Conservation (phyloP, 2,329 filamentous ascomycete genomes). For the Pseudopyrenochaeta lycopersici region DNA sequence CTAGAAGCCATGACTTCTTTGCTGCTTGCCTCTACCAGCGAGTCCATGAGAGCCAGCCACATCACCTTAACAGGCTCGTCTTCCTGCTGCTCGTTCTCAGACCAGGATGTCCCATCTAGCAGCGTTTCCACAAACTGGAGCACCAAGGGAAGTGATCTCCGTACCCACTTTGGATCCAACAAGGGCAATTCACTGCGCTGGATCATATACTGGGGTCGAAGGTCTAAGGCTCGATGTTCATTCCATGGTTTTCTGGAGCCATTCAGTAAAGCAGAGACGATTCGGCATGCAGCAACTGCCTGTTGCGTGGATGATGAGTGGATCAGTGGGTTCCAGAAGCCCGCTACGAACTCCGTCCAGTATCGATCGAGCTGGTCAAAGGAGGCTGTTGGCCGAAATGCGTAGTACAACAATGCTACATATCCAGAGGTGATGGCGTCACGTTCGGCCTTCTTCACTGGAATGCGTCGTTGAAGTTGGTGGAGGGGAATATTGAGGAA, state of each 20-base stretch:
- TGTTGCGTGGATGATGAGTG: conserved; percentile 28
- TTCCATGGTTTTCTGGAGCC: conserved; percentile 72
- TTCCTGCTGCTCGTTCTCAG: conserved; percentile 39
- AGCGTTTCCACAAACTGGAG: conserved; percentile 68
- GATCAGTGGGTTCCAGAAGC: conserved; percentile 62
- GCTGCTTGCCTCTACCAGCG: conserved; percentile 72
- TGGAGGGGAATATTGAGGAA: conserved; percentile 36
- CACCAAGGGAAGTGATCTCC: conserved; percentile 73
- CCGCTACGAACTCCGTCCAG: conserved; percentile 79
- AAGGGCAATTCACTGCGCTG: conserved; percentile 78
- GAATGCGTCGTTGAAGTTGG: conserved; percentile 53
- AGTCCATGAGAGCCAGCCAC: conserved; percentile 69
- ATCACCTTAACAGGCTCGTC: conserved; percentile 64
- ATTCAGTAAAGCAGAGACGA: conserved; percentile 78
- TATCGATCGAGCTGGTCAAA: conserved; percentile 73
- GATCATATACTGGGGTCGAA: conserved; percentile 55
- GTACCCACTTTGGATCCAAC: conserved; percentile 86
- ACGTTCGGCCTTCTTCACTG: conserved; percentile 72
- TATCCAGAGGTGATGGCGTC: conserved; percentile 74
- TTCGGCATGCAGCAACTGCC: conserved; percentile 58
- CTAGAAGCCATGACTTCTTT: conserved; percentile 91
- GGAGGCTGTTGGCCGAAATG: conserved; percentile 73
- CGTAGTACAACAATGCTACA: conserved; percentile 61
- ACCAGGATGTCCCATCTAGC: conserved; percentile 61
- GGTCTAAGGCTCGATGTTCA: conserved; percentile 73